phyloP scores from a whole-genome alignment of 257 asterid genomes.

The Haberlea rhodopensis region DNA sequence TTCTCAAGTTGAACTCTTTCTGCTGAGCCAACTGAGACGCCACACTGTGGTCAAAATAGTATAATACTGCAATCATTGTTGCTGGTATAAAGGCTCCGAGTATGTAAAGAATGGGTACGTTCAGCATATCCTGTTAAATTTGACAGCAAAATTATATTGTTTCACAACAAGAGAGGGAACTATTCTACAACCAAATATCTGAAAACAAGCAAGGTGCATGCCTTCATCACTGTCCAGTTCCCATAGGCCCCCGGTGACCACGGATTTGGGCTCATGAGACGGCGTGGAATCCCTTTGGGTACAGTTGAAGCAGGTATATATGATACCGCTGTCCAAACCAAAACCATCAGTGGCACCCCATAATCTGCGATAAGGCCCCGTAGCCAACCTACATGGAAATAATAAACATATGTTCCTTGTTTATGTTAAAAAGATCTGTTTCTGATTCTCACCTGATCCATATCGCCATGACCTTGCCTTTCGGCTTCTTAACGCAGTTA shows the following conservation, averaged over 20 bases:
- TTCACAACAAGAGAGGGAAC: slow-evolving; percentile 5
- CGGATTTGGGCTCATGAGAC: slow-evolving; percentile 91
- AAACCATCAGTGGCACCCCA: slow-evolving; percentile 93
- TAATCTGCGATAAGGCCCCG: slow-evolving; percentile 89
- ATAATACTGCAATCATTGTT: slow-evolving; percentile 84
- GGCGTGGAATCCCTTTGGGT: slow-evolving; percentile 84
- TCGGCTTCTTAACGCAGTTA: slow-evolving; percentile 75
- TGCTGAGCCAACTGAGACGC: slow-evolving; percentile 93
- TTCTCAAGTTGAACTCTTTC: slow-evolving; percentile 75
- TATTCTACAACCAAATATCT: background rate
- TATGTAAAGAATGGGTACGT: slow-evolving; percentile 67
- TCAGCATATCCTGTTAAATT: slow-evolving; percentile 68
- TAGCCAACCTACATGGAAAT: slow-evolving; percentile 61
- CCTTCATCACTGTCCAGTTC: slow-evolving; percentile 93
- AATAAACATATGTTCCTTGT: background rate
- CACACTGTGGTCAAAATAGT: slow-evolving; percentile 91
- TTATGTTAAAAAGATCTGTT: slow-evolving; percentile 4
- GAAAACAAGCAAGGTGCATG: slow-evolving; percentile 25
- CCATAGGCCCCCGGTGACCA: slow-evolving; percentile 89
- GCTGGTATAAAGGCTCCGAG: slow-evolving; percentile 86
- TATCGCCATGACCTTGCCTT: slow-evolving; percentile 91
- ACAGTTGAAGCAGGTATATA: slow-evolving; percentile 72
- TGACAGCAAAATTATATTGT: slow-evolving; percentile 15
- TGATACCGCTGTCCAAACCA: slow-evolving; percentile 82
- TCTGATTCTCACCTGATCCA: slow-evolving; percentile 58